These are phyloP conservation scores for Pseudogymnoascus sp. DNA, from an alignment of 2,329 filamentous ascomycete genomes.

Conservation along the genomic window DNA sequence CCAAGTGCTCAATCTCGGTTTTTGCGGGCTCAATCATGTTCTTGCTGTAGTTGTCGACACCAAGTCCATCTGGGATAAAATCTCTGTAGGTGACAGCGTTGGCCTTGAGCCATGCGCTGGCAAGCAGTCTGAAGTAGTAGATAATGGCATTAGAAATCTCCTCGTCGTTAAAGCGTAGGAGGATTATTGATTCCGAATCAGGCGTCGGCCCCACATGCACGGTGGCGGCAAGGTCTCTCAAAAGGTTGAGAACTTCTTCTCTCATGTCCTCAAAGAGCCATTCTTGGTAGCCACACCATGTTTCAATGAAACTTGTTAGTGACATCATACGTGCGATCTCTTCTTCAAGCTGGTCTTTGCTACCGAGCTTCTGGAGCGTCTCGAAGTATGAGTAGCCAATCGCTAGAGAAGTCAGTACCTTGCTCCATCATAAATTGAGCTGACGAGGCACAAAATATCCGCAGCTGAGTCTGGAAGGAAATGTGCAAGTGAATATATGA, in stretches of 20 bases:
- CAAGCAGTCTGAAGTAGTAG: constrained; percentile 76
- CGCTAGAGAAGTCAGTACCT: constrained; percentile 44
- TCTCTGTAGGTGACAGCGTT: constrained; percentile 61
- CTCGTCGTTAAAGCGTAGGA: constrained; percentile 65
- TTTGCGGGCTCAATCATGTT: constrained; percentile 64
- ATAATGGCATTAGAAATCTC: constrained; percentile 66
- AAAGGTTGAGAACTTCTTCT: constrained; percentile 61
- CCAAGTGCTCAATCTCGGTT: constrained; percentile 86
- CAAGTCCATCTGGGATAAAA: constrained; percentile 53
- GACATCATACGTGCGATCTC: constrained; percentile 67
- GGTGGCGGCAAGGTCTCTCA: constrained; percentile 54
- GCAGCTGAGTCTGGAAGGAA: constrained; percentile 1
- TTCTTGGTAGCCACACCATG: constrained; percentile 61
- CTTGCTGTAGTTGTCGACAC: constrained; percentile 60
- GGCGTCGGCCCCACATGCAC: constrained; percentile 37
- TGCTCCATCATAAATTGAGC: constrained; percentile 12
- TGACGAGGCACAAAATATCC: neutral
- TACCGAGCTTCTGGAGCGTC: constrained; percentile 61
- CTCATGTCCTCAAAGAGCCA: constrained; percentile 77
- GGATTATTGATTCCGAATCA: constrained; percentile 48
- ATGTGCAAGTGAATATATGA: neutral
- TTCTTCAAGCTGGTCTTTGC: constrained; percentile 54
- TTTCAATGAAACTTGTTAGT: constrained; percentile 62
- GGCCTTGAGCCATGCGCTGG: constrained; percentile 75
- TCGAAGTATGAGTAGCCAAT: constrained; percentile 93